These are phyloP conservation scores for Rhynchospora breviuscula DNA, from an alignment of 176 grass and related monocot species.

Conservation along the genomic window DNA sequence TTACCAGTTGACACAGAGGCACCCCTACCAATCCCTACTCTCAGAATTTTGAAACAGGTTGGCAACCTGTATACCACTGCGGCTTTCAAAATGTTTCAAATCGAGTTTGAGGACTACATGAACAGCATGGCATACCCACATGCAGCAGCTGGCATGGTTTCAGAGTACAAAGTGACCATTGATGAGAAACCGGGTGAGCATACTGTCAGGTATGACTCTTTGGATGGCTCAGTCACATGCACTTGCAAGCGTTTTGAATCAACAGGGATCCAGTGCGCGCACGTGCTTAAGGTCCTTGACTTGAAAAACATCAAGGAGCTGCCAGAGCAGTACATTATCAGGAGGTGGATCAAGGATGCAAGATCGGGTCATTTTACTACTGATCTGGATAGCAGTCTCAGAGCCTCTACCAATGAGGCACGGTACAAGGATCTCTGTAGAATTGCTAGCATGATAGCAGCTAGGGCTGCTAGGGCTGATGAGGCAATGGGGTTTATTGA, in stretches of 20 bases:
- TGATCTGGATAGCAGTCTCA: constrained; percentile 24
- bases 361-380: constrained; percentile 34
- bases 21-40: constrained; percentile 56
- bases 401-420: constrained; percentile 33
- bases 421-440: constrained; percentile 51
- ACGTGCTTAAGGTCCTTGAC: constrained; percentile 82
- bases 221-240: constrained; percentile 63
- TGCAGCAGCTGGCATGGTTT: constrained; percentile 40
- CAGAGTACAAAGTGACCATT: constrained; percentile 65
- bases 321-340: constrained; percentile 78
- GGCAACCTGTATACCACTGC: constrained; percentile 74
- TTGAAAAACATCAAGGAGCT: constrained; percentile 94
- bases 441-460: constrained; percentile 62
- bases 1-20: constrained; percentile 51
- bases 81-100: constrained; percentile 73
- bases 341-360: constrained; percentile 82
- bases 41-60: constrained; percentile 66
- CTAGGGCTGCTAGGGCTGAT: constrained; percentile 66
- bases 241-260: constrained; percentile 78
- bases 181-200: constrained; percentile 62
- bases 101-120: constrained; percentile 87
- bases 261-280: constrained; percentile 69
- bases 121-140: constrained; percentile 70
- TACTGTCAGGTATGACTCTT: constrained; percentile 61
- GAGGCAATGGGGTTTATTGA: constrained; percentile 65